phyloP scores from a whole-genome alignment of 352 stramenopile species.

The Plasmopara muralis region DNA sequence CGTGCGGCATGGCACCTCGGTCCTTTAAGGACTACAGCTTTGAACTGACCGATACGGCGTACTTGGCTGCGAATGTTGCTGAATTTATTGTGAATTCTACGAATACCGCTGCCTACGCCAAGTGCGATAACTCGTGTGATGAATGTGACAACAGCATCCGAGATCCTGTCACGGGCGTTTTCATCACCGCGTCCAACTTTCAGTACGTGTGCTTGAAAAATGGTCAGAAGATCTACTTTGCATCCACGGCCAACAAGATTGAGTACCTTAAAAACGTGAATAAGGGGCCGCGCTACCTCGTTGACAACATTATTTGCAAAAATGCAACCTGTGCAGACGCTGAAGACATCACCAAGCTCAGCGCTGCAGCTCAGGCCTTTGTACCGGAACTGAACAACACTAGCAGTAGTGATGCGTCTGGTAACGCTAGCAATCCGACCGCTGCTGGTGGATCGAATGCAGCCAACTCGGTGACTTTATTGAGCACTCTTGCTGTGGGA shows the following conservation, averaged over 20 bases:
- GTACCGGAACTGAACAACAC: conserved; percentile 18
- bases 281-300: conserved; percentile 40
- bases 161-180: conserved; percentile 59
- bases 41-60: conserved; percentile 55
- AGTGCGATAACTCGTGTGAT: conserved; percentile 36
- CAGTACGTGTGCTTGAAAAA: conserved; percentile 66
- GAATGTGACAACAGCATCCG: conserved; percentile 45
- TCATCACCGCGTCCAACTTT: conserved; percentile 49
- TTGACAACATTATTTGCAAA: conserved; percentile 56
- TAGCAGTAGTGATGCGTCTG: conserved; percentile 16
- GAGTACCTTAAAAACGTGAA: conserved; percentile 60
- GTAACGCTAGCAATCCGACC: conserved; percentile 7
- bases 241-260: conserved; percentile 45
- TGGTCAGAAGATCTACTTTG: conserved; percentile 83
- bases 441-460: conserved; percentile 14
- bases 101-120: conserved; percentile 19
- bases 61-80: conserved; percentile 63
- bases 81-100: conserved; percentile 39
- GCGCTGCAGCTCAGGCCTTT: conserved; percentile 31
- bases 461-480: conserved; percentile 7
- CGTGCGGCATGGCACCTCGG: conserved; percentile 65
- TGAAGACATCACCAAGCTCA: conserved; percentile 47
- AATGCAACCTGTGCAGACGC: conserved; percentile 46
- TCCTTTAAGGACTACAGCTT: conserved; percentile 47
- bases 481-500: no score